Base-by-base conservation (phyloP, 305 asterid genomes). In the Solanum hybrid region DNA sequence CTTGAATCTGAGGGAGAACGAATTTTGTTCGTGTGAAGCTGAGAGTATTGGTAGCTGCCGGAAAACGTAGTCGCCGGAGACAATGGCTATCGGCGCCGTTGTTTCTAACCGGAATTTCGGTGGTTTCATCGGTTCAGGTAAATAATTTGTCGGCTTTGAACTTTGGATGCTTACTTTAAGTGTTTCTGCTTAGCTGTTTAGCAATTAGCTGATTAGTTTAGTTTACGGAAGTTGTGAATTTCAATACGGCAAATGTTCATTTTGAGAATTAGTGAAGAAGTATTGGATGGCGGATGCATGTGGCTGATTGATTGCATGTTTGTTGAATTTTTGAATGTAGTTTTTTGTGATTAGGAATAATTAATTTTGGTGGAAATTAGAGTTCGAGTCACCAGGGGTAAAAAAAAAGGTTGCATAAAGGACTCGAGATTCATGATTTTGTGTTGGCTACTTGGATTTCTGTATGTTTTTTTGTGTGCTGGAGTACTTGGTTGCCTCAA, bases 41-140 rank as follows among this genome's bases (percentile, higher is more conserved):
- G 78, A 82, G 72, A 14, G 70, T 61, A 68, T 20, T 14, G 33
- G 10, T 72, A 15, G 76, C 38, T 79, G 88, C 32, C 36, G 45
- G 31, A 78, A 79, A 27, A 51, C 73, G 14, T 26, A 41, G 80
- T 92, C 88, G 89, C 93, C 91, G 92, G 92, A n/a, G 91, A 88
- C 90, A 89, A 96, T 97, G 99, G 95, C 97, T 80, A 95, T 95
- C 89, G 98, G 98, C 65, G 93, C 98, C 90, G 93, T 93, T 91
- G 94, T 95, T 91, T 95, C 97, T 88, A 93, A 92, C 94, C 94
- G 99, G 95, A 94, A 94, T 84, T 95, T 95, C 91, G 95, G 95
- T 91, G 92, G 94, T 51, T 94, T 94, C 89, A 32, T 92, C 88
- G 89, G 91, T 91, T 89, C 94, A 89, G 96, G 97, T 94, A 90